Base-by-base conservation (phyloP, 108 stramenopile species). In the Cyclotella kingstonii region DNA sequence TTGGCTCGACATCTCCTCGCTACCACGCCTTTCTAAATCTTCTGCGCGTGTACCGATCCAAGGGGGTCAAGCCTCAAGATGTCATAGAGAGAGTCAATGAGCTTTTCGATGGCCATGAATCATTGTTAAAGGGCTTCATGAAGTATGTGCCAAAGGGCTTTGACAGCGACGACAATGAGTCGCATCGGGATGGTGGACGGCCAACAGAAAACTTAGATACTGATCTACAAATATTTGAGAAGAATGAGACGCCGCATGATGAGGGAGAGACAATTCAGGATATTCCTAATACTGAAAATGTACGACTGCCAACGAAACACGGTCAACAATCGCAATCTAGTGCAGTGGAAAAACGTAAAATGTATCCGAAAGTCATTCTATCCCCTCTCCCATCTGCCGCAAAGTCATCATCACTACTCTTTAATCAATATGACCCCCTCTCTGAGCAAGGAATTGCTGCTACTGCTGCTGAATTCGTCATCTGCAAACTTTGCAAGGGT, bases 401-500 rank as follows among this genome's bases (percentile, higher is more conserved):
- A 33, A 23, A 45, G 2, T 1, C 25, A 0, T 18, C n/a, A n/a
- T 5, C 43, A 5, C 19, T 18, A 18, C n/a, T 44, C 7, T 18
- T 44, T 12, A 5, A 44, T 12, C 43, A 44, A n/a, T 18, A n/a
- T 18, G 43, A 44, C 43, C 43, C 43, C n/a, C 11, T 44, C 5
- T 44, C 54, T 18, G 5, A 46, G 46, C 4, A 36, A 22, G 14
- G 30, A 43, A 46, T 38, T 12, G 19, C 3, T 34, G 1, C 7
- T 17, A 1, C 21, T 29, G 6, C 30, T 3, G 11, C 21, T 43
- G 30, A 60, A 43, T 45, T n/a, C 44, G 26, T 39, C 18, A 19
- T 22, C 1, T 60, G 58, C 57, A 54, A 60, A 42, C 34, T 73
- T 7, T 76, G 74, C 62, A 48, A 69, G 0, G 74, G 74, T 9